Evolutionary conservation across 2,329 filamentous ascomycete genomes (phyloP), one percentile per base, ranked within the genome.

Genomic region (Aaosphaeria arxii): DNA sequence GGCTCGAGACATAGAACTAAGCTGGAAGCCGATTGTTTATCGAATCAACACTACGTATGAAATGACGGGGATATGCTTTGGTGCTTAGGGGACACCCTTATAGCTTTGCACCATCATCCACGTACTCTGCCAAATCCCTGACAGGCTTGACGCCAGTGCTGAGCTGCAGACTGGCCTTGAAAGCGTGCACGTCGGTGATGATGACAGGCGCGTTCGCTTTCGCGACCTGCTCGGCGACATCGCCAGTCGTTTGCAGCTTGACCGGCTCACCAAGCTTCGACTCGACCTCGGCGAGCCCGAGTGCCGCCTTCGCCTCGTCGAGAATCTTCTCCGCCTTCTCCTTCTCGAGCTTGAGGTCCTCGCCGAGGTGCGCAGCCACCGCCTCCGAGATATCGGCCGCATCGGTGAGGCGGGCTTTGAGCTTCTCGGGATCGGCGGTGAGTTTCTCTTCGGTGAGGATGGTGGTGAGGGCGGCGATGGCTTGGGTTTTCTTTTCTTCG

Each of bases 91-190:
- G 17, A 24, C 17, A 24, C 17, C 17, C 17, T 36, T 69, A 92
- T 48, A 96, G 78, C 75, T 96, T 96, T 11, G 88, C 74, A 54
- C 89, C 89, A 50, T 86, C 77, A 50, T 96, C 92, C 67, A 96
- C 88, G 70, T 92, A 97, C 62, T 91, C 88, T 52, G 79, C 86
- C 47, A 97, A 70, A 56, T 94, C 87, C 63, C 81, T 85, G 30
- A 88, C 82, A 0, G 91, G 82, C 52, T 79, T 79, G 1, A 91
- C 83, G 1, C 89, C 92, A 24, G 81, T 78, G 54, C 85, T 94
- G 30, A 89, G 80, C 50, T 81, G 75, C 59, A 96, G 76, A 11
- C 82, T 77, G 1, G 88, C 84, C 77, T 94, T 95, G 80, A 87
- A 96, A 30, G 82, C 79, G 51, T 87, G 80, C 3, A 96, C 86